Evolutionary conservation across 2,329 filamentous ascomycete genomes (phyloP), one percentile per base, ranked within the genome.

Genomic region (Nakataea oryzae): DNA sequence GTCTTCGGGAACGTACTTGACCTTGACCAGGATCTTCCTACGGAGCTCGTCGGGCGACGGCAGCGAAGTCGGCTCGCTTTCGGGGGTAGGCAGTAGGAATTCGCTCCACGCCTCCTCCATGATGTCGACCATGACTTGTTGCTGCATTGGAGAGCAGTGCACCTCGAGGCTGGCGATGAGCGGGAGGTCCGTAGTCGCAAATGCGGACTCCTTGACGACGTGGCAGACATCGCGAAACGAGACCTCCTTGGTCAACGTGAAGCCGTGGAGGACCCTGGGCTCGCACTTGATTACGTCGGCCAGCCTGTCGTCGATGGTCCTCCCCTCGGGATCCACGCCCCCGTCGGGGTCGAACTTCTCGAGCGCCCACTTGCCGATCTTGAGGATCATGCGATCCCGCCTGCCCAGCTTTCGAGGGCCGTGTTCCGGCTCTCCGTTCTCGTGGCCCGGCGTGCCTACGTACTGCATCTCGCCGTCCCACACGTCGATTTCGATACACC

Each of bases 101-200:
- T 81, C 87, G n/a, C 80, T 80, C 91, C 92, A 99, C 28, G 85
- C 85, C 64, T 96, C 85, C 65, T 86, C 82, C 86, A 99, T 97
- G 69, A 97, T 96, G 64, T 89, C 82, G 6, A 96, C 92, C 91
- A 97, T 97, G 63, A 88, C 82, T 66, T 89, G 83, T 73, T 99
- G 95, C 74, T 99, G 95, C 62, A 88, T 82, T 0, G 85, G 75
- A 65, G 80, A 81, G 66, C 91, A 92, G 76, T 97, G 95, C 0
- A 97, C 91, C 74, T 99, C 95, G 41, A 99, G 81, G 70, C 91
- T 96, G 68, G 97, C 88, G 64, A 97, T 93, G n/a, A 99, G 79
- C 0, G 95, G 95, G 24, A 96, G 78, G 64, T 93, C 87, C 26
- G 84, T 87, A 4, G 79, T 83, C 3, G 82, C 75, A 69, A 97